Conservation (phyloP, 1,284 basidiomycete genomes). For the Tylopilus orsonianus region DNA sequence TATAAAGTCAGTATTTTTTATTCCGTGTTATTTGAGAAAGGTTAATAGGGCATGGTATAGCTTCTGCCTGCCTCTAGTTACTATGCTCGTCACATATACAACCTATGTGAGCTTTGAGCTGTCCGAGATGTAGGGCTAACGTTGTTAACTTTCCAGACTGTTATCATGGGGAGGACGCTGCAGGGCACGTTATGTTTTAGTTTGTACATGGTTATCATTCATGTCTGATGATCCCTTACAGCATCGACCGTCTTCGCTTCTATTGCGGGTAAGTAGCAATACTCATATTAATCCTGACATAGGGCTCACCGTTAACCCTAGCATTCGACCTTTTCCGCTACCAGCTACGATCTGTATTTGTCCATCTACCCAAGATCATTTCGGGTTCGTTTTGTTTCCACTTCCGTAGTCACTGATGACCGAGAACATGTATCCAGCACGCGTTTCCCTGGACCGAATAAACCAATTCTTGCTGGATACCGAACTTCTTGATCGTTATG, state of each 20-base stretch:
- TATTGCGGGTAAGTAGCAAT: background rate
- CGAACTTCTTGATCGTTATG: constrained; percentile 2
- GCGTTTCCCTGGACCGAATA: background rate
- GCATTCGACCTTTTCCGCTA: background rate
- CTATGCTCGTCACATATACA: background rate
- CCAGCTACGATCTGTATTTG: constrained; percentile 1
- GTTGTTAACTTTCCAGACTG: background rate
- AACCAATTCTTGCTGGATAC: background rate
- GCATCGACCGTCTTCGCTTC: constrained; percentile 1
- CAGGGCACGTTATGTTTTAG: background rate
- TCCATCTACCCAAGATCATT: background rate
- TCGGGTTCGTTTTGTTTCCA: background rate
- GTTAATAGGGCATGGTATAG: background rate
- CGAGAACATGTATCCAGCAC: background rate
- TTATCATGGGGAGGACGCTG: background rate
- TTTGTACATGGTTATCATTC: background rate
- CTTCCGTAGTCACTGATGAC: background rate
- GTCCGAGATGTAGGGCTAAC: no score
- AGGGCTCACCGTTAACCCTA: background rate
- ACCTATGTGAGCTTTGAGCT: background rate
- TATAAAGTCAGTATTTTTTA: background rate
- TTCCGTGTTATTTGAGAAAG: background rate
- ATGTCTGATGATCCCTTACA: background rate
- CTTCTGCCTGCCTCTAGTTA: background rate
- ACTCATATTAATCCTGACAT: no score